Percentiles rank a stretch among this genome's conserved stretches.
These are phyloP conservation scores for Sporisorium graminicola DNA, from an alignment of 1,284 basidiomycete species.

Conservation along the genomic window DNA sequence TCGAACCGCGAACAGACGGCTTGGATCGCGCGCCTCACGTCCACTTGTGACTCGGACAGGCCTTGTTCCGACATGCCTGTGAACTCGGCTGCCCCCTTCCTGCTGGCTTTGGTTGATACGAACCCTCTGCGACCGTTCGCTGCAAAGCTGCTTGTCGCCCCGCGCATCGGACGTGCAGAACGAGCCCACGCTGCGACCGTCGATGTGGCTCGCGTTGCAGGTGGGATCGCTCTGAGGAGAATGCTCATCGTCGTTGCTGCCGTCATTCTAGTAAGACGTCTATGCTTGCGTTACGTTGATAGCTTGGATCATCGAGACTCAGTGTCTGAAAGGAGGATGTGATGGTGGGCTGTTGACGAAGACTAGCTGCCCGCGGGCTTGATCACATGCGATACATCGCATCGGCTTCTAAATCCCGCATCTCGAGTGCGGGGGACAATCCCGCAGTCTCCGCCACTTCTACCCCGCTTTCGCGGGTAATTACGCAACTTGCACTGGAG, in stretches of 20 bases:
- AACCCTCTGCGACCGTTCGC: neutral
- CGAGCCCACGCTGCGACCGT: neutral
- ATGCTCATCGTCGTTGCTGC: constrained; percentile 3
- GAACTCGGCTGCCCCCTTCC: constrained; percentile 18
- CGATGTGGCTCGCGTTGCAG: neutral
- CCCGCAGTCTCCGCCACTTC: constrained; percentile 6
- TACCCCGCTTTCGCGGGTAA: constrained; percentile 13
- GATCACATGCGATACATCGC: neutral
- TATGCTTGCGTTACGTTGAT: neutral
- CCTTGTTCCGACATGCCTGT: constrained; percentile 50
- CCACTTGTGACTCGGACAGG: constrained; percentile 52
- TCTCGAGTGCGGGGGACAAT: constrained; percentile 8
- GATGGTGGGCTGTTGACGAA: neutral
- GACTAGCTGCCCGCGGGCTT: too few relatives aligned
- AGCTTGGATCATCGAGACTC: too few relatives aligned
- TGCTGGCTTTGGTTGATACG: neutral
- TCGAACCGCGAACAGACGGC: constrained; percentile 41
- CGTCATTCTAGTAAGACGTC: neutral
- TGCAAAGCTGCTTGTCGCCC: neutral
- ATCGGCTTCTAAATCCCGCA: constrained; percentile 9
- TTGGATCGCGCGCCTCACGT: constrained; percentile 48
- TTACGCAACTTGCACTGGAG: constrained; percentile 10
- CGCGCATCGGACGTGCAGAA: too few relatives aligned
- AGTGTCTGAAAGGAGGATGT: too few relatives aligned
- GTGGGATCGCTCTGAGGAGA: neutral